Base-by-base conservation (phyloP, 2,329 filamentous ascomycete species). In the Zymoseptoria tritici region DNA sequence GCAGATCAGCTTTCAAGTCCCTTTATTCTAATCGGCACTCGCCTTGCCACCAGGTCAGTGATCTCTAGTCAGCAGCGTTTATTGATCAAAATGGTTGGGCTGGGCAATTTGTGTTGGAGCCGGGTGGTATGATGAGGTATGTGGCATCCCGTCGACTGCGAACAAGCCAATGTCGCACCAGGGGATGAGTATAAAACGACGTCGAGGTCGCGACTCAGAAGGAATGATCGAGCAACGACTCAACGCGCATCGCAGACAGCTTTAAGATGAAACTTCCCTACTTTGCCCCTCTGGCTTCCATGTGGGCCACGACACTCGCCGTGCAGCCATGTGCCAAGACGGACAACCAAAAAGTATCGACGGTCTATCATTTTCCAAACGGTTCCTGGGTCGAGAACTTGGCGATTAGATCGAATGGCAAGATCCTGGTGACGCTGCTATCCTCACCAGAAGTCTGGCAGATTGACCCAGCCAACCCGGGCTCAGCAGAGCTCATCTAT, bases 381-480 rank as follows among this genome's bases (percentile, higher is more conserved):
- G 67, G 59, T 2, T 67, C 71, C 9, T 74, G 70, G 71, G 60
- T 74, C 29, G 73, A 74, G 50, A 74, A 73, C 57, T 67, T 75
- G 46, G 70, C 71, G 5, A 62, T 71, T 1, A 67, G 70, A 16
- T 55, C 61, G 6, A 74, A 72, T 29, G 71, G 74, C 20, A 68
- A 72, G 49, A 61, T 76, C 13, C 66, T 75, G 7, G 59, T 73
- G 20, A 70, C 70, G 72, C 73, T 65, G 4, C 55, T 63, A 13
- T 57, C 55, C 52, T 54, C n/a, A 22, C 66, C 66, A 5, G 59
- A 62, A 55, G 50, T 65, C 20, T 65, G 61, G 57, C 51, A 64
- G 42, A 60, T 66, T 22, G 55, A 63, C 49, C 65, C 62, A 3
- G 11, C 49, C 16, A 26, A 22, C 22, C 36, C 16, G 13, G 19